Evolutionary conservation across 2,329 filamentous ascomycete species (phyloP), one percentile per base, ranked within the genome.

Genomic region (Neurospora sp.): DNA sequence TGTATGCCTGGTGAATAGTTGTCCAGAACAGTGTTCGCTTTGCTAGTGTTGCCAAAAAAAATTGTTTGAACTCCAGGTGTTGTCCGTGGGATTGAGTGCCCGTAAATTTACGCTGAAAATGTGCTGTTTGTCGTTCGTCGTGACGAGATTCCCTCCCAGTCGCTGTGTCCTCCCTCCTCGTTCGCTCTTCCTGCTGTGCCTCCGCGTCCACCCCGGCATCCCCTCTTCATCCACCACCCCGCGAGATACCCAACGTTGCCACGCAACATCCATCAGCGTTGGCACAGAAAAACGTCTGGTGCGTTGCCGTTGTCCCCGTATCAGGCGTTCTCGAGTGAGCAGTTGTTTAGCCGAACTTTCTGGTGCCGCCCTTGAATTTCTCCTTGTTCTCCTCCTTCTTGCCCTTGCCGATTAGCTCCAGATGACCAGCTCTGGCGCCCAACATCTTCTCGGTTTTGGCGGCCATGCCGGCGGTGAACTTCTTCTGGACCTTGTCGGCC

Each of bases 381-480:
- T 71, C 72, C 67, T 75, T 73, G 68, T 76, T 75, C 66, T 72
- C 71, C 36, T 70, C 71, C 78, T 84, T 87, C 78, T 86, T 85
- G 10, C 84, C 83, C 78, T 85, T 83, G 39, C 85, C 86, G 72
- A 89, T 86, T 73, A 89, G 76, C 80, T 89, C 87, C 33, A 89
- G 78, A 71, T 89, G 87, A 0, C 87, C 86, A 5, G 85, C 87
- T 9, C 86, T 80, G 80, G 88, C 85, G 71, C 86, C 86, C 52
- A 89, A 81, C 76, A 89, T 80, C 72, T 82, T 81, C 81, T 89
- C 87, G 39, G 87, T 89, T 80, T 82, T 82, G 70, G 80, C 81
- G 62, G 81, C 82, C 76, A 89, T 81, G 66, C 86, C 86, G 3
- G 84, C 82, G 13, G 85, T 83, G 76, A 85, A 85, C 78, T 87